Evolutionary conservation across 2,329 filamentous ascomycete species (phyloP), one percentile per base, ranked within the genome.

Genomic region (Rhexocercosporidium sp.): DNA sequence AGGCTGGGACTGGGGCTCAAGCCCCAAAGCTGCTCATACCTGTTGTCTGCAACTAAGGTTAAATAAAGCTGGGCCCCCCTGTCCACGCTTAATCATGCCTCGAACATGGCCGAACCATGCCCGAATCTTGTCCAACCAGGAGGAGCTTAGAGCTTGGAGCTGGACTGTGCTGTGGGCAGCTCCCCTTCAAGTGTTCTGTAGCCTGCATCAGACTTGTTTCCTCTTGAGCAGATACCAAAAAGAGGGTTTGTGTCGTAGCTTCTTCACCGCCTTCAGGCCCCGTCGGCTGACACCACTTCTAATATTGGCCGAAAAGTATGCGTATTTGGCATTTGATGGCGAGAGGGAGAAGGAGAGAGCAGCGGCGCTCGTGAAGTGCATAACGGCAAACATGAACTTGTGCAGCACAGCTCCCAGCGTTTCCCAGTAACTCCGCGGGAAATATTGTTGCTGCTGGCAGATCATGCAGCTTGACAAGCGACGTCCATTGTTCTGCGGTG

Each of bases 1-100:
- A 59, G 56, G 56, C 56, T 59, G 37, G 56, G 56, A 59, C 25
- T 31, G 39, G 57, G 27, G 16, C 29, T n/a, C 16, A 9, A 60
- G 22, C 16, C 14, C 12, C 39, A 39, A n/a, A n/a, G n/a, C 25
- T 60, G 57, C 27, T 29, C 49, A 27, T 39, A 39, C 31, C 31
- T 57, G 31, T 9, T 16, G 9, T 41, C 34, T 14, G 9, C 34
- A 57, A 60, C 14, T 44, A 46, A 60, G 57, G 41, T 44, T 47
- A 29, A 60, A 46, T 47, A 29, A 60, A 46, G 44, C 44, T 29
- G 22, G 20, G n/a, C n/a, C n/a, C 37, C 57, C 57, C 39, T 31
- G 37, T 3, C 16, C 29, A 14, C 39, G 57, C 57, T 60, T 60
- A 44, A 60, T 46, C 37, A 60, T 29, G 39, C 39, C 57, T 46